phyloP scores from a whole-genome alignment of 2,329 filamentous ascomycete genomes.

The Cyphellophora attinorum region DNA sequence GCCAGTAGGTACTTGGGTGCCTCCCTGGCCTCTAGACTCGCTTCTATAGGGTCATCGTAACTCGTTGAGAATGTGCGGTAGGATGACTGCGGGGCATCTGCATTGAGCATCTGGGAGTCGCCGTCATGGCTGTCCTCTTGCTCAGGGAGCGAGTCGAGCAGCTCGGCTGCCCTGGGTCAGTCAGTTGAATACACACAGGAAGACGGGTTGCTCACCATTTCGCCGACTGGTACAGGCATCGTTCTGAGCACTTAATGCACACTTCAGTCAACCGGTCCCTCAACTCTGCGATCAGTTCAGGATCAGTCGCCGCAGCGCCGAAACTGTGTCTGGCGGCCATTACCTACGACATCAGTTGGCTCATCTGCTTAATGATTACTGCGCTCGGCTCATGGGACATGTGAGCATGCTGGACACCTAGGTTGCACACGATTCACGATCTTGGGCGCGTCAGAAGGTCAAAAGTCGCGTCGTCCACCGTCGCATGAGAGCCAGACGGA shows the following conservation, averaged over 20 bases:
- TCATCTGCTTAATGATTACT: too few relatives aligned
- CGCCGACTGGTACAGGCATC: constrained; percentile 89
- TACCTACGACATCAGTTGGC: too few relatives aligned
- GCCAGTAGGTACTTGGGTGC: constrained; percentile 77
- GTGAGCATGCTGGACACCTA: too few relatives aligned
- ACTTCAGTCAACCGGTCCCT: constrained; percentile 34
- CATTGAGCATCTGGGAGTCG: constrained; percentile 50
- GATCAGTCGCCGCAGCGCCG: constrained; percentile 11
- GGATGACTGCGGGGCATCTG: constrained; percentile 39
- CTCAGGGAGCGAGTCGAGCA: constrained; percentile 65
- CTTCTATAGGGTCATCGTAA: constrained; percentile 62
- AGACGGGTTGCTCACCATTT: constrained; percentile 62
- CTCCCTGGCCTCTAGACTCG: constrained; percentile 66
- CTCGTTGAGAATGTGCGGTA: constrained; percentile 39
- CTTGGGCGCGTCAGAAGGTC: too few relatives aligned
- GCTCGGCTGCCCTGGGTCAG: constrained; percentile 71
- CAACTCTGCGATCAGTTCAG: constrained; percentile 15
- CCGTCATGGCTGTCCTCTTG: constrained; percentile 48
- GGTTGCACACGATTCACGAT: too few relatives aligned
- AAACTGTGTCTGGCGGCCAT: too few relatives aligned
- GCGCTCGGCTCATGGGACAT: too few relatives aligned
- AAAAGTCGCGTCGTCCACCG: too few relatives aligned
- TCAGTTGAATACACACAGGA: constrained; percentile 8
- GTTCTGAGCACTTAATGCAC: constrained; percentile 81
- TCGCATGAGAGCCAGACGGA: too few relatives aligned